Evolutionary conservation across 1,284 basidiomycete genomes (phyloP).

Genomic region (Ceratobasidium sp.): DNA sequence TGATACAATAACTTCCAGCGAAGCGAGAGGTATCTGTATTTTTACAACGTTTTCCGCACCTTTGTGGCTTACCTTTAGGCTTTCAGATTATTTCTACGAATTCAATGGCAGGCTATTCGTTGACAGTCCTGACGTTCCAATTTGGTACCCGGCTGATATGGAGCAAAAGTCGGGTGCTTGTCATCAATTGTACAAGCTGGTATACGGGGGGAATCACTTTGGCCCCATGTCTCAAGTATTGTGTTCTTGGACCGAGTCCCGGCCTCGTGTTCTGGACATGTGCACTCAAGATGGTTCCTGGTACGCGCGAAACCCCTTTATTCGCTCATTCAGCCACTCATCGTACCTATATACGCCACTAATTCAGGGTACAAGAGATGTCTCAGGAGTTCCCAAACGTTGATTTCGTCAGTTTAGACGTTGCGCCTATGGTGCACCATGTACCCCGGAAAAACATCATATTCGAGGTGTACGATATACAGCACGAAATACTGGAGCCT

Average conservation of each 20-base stretch:
- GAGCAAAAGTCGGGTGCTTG: not conserved
- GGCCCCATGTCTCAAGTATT: slow-evolving; percentile 10
- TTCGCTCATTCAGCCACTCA: not conserved
- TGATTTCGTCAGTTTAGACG: slow-evolving; percentile 15
- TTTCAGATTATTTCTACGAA: slow-evolving; percentile 21
- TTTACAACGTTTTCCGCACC: not conserved
- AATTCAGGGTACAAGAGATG: slow-evolving; percentile 26
- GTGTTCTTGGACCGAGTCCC: not conserved
- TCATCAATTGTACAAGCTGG: not conserved
- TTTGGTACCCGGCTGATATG: slow-evolving; percentile 13
- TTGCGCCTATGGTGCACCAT: slow-evolving; percentile 12
- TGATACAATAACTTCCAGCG: slow-evolving; percentile 15
- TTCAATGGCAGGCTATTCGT: slow-evolving; percentile 17
- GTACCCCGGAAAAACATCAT: slow-evolving; percentile 4
- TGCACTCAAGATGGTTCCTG: slow-evolving; percentile 10
- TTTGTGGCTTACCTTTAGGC: not conserved
- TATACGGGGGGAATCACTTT: slow-evolving; percentile 18
- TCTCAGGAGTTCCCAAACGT: slow-evolving; percentile 12
- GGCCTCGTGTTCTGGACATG: slow-evolving; percentile 11
- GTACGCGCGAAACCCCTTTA: not conserved
- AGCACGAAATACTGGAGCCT: not conserved
- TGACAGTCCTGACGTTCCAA: slow-evolving; percentile 7
- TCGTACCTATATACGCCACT: not conserved
- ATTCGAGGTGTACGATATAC: slow-evolving; percentile 27
- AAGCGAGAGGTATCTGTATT: not conserved